phyloP scores from a whole-genome alignment of 768 basidiomycete genomes.

The Boletus tomentosulus region DNA sequence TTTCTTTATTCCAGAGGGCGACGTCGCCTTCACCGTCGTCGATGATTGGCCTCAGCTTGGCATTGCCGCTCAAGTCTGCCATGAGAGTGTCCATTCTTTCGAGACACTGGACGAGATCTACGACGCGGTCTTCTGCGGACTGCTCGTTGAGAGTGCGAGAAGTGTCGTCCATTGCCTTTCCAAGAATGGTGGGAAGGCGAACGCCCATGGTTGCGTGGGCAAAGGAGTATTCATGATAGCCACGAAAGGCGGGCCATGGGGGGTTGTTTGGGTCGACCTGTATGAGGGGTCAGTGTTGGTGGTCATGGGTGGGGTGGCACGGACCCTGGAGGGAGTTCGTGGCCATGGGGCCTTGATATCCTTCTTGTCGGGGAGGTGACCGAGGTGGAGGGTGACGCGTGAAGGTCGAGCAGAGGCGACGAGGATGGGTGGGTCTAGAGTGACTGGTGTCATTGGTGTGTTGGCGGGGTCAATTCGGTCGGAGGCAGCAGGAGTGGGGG shows the following conservation, averaged over 20 bases:
- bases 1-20: slow-evolving; percentile 95
- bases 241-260: slow-evolving; percentile 77
- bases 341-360: slow-evolving; percentile 71
- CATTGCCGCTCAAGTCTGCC: slow-evolving; percentile 79
- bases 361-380: slow-evolving; percentile 70
- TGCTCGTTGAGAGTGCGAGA: slow-evolving; percentile 85
- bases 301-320: slow-evolving; percentile 16
- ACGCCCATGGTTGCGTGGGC: slow-evolving; percentile 94
- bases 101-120: slow-evolving; percentile 82
- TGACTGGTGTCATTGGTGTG: slow-evolving; percentile 4
- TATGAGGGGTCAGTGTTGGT: not conserved
- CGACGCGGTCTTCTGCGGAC: slow-evolving; percentile 74
- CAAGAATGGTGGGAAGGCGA: slow-evolving; percentile 92
- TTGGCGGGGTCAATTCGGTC: slow-evolving; percentile 10
- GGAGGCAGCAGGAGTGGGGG: slow-evolving; percentile 30
- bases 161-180: slow-evolving; percentile 92
- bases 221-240: slow-evolving; percentile 79
- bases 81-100: slow-evolving; percentile 89
- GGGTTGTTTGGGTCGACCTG: slow-evolving; percentile 82
- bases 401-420: slow-evolving; percentile 38
- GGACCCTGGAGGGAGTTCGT: slow-evolving; percentile 65
- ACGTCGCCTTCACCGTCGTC: slow-evolving; percentile 93
- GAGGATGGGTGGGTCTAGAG: not conserved
- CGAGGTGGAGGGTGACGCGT: slow-evolving; percentile 67
- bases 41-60: slow-evolving; percentile 79